Evolutionary conservation across 2,329 filamentous ascomycete genomes (phyloP).

Genomic region (Fusarium neocosmosporiellum): DNA sequence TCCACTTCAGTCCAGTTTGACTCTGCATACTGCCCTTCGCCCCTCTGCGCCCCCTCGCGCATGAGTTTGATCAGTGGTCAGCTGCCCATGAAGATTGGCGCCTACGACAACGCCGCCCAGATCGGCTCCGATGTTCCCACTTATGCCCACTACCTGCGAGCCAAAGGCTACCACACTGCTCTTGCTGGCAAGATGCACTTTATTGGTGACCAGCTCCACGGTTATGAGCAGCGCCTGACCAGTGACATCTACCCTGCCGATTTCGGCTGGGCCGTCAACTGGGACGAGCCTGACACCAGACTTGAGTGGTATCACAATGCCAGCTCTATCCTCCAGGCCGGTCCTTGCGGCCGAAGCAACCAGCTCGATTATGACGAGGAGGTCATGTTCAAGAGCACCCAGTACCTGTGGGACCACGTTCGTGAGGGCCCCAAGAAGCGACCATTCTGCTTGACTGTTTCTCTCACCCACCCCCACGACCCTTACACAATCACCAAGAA

Average conservation of each 20-base stretch:
- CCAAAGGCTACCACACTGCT: constrained; percentile 87
- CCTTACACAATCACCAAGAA: constrained; percentile 94
- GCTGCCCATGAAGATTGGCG: constrained; percentile 89
- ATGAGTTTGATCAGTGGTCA: constrained; percentile 96
- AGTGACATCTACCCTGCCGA: constrained; percentile 96
- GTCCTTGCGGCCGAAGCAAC: constrained; percentile 89
- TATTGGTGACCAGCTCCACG: constrained; percentile 92
- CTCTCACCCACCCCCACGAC: constrained; percentile 93
- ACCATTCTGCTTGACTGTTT: constrained; percentile 91
- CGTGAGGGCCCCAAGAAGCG: constrained; percentile 78
- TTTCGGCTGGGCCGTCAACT: constrained; percentile 94
- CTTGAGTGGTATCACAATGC: constrained; percentile 98
- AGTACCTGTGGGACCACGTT: constrained; percentile 91
- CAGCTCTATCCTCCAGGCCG: constrained; percentile 91
- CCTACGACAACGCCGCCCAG: constrained; percentile 91
- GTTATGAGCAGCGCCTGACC: constrained; percentile 92
- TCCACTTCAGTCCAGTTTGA: constrained; percentile 88
- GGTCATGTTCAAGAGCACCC: constrained; percentile 90
- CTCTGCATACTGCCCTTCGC: constrained; percentile 93
- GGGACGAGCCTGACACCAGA: constrained; percentile 87
- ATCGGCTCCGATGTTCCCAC: constrained; percentile 88
- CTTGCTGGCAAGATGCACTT: constrained; percentile 98
- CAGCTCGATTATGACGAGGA: constrained; percentile 97
- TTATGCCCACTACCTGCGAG: constrained; percentile 90
- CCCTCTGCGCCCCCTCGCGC: constrained; percentile 89